Evolutionary conservation across 345 rosid genomes (phyloP).

Genomic region (Lagerstroemia speciosa): DNA sequence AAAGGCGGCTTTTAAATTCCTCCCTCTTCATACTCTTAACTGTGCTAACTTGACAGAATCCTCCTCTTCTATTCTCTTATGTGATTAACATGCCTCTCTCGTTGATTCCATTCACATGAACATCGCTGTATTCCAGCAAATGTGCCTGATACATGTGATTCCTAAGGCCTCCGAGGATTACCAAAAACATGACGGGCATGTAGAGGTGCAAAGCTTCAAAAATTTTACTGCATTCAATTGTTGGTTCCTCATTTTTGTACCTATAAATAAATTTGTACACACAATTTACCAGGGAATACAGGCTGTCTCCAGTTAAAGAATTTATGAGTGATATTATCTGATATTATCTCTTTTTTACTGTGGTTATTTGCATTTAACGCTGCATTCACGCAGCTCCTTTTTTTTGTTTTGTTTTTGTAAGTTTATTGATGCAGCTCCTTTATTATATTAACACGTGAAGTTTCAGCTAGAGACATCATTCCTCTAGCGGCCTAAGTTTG

Average conservation of each 20-base stretch:
- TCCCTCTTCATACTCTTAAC: background rate
- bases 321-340: background rate
- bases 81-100: slow-evolving; percentile 1
- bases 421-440: background rate
- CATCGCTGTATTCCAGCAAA: background rate
- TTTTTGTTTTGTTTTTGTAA: no score
- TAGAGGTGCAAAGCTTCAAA: background rate
- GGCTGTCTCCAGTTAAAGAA: background rate
- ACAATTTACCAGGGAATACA: background rate
- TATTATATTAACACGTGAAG: background rate
- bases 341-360: no score
- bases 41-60: background rate
- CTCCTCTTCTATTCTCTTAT: background rate
- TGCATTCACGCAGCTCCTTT: background rate
- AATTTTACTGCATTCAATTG: background rate
- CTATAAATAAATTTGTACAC: background rate
- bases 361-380: background rate
- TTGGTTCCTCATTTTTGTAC: background rate
- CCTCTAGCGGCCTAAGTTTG: background rate
- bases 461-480: background rate
- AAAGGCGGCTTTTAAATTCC: background rate
- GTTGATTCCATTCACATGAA: background rate
- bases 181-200: background rate
- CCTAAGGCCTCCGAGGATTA: background rate
- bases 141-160: background rate